Evolutionary conservation across 176 grass and related monocot species (phyloP), one percentile per base, ranked within the genome.

Genomic region (Coix lacrymajobi): DNA sequence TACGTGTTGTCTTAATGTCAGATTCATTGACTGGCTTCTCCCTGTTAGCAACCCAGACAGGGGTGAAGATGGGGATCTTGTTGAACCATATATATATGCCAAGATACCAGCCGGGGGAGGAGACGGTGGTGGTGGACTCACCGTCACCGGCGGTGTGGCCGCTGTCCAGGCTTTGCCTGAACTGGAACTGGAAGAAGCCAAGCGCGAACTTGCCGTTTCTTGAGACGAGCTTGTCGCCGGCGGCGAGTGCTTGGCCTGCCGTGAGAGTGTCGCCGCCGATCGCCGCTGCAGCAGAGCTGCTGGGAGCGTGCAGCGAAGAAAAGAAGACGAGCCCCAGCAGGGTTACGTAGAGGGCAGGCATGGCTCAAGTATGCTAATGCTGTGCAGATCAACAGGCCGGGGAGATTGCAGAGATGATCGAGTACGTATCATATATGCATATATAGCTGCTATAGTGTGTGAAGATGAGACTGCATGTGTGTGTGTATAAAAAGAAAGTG

Each of bases 131-230:
- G 64, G 17, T 3, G 36, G 49, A 22, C 49, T 39, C 37, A 4
- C 6, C 62, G 30, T 5, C 29, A 4, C 14, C 44, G 8, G 66
- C n/a, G 20, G 4, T 39, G 36, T 19, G 9, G 31, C 29, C 7
- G 62, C 6, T 2, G 31, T 17, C 1, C 19, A 69, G 1, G 34
- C 1, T 68, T 39, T 69, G 66, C 20, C 1, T 24, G 40, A 71
- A 45, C 69, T 51, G 45, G 40, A 71, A 45, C 69, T 51, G 45
- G 83, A 88, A 93, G 77, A 91, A 87, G 24, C 90, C 90, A 36
- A 92, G 79, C 8, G 80, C 71, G 41, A 88, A 92, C 73, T 39
- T 85, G 49, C 76, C 82, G 34, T 75, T 69, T 2, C 75, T 10
- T 3, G 86, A 92, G 10, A 58, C 75, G 31, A 80, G 78, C 78